Evolutionary conservation across 805 yeast species (phyloP).

Genomic region (Saccharomycopsis babjevae): DNA sequence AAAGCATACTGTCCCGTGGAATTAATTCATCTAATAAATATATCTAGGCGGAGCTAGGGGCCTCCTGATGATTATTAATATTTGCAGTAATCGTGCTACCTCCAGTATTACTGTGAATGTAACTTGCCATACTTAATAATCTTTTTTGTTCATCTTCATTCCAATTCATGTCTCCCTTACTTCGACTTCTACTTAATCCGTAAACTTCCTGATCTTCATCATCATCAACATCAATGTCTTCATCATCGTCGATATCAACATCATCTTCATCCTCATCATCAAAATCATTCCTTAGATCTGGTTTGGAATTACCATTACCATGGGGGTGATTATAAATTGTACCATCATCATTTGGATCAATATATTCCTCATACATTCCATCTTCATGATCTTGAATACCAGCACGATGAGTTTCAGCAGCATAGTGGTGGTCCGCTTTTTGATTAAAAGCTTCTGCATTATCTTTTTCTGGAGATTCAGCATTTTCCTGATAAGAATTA

Average conservation of each 20-base stretch:
- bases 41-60: neutral
- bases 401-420: constrained; percentile 25
- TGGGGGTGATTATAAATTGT: constrained; percentile 53
- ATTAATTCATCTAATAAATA: neutral
- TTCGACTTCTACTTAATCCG: constrained; percentile 27
- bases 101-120: constrained; percentile 22
- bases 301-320: constrained; percentile 23
- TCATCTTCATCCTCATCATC: constrained; percentile 18
- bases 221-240: constrained; percentile 17
- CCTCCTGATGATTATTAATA: neutral
- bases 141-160: constrained; percentile 26
- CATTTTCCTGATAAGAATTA: constrained; percentile 3
- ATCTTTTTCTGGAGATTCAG: constrained; percentile 18
- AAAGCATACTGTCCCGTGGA: neutral
- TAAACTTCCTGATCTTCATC: constrained; percentile 24
- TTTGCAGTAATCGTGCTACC: constrained; percentile 14
- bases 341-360: constrained; percentile 77
- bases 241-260: constrained; percentile 20
- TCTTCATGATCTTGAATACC: constrained; percentile 1
- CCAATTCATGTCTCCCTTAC: constrained; percentile 30
- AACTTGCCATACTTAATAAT: constrained; percentile 25
- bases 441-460: constrained; percentile 18
- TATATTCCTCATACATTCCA: constrained; percentile 45
- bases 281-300: constrained; percentile 18
- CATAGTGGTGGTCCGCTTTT: constrained; percentile 31